Base-by-base conservation (phyloP, 495 filamentous ascomycete genomes). In the Hypoxylon perforatum region DNA sequence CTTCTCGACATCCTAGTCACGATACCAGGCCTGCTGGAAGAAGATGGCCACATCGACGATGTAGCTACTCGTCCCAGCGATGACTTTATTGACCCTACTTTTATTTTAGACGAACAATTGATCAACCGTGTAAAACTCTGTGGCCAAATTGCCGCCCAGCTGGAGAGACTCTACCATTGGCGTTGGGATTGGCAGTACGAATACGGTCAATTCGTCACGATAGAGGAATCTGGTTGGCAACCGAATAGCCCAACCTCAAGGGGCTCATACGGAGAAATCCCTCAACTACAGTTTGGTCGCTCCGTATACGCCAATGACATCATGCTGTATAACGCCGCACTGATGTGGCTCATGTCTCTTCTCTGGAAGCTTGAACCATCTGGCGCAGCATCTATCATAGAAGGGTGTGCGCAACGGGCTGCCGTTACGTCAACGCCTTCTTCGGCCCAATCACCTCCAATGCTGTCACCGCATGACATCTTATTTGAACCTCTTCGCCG, bases 21-120 rank as follows among this genome's bases (percentile, higher is more conserved):
- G 15, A 63, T 71, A 57, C 68, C 68, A 25, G 68, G 68, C 14
- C 55, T 71, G 11, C 55, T 71, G 18, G 63, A 68, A 50, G 59
- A 68, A 12, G n/a, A 48, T 3, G 14, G 19, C 21, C 11, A 38
- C 12, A n/a, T 71, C 18, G 45, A 67, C 28, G 35, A 56, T 3
- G 18, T 46, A 33, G 33, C 36, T 44, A n/a, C 12, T 14, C 5
- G 39, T 35, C 14, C 38, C 28, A 18, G 28, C n/a, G 36, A 54
- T 15, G 42, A 52, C 4, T 18, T 53, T 10, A 6, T 22, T n/a
- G 44, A 51, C 17, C 36, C 53, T 25, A 25, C 44, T 18, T 25
- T 36, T 17, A 25, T 67, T 10, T 51, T 36, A 14, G 49, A 60
- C 30, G 60, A 60, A 22, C 35, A 53, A 7, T 35, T 28, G 17